Conservation (phyloP, 805 yeast species). For the Metschnikowia hibisci region DNA sequence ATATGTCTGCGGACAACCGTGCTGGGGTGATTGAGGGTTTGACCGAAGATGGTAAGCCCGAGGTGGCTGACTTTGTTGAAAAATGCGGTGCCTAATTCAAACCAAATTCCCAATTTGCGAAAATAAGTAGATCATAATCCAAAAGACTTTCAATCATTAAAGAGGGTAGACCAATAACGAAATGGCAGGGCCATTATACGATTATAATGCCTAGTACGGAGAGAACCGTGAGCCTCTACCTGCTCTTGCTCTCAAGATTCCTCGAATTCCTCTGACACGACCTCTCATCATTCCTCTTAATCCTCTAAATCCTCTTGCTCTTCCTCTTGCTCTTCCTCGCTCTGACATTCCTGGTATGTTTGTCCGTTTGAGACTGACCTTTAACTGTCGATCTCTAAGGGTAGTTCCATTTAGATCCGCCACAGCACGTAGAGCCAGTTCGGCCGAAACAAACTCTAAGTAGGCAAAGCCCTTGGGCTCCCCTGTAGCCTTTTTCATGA, state of each 20-base stretch:
- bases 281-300: conserved; percentile 7
- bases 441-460: conserved; percentile 71
- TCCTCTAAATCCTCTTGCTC: conserved; percentile 15
- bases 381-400: conserved; percentile 67
- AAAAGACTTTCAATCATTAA: no score
- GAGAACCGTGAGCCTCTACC: conserved; percentile 9
- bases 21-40: conserved; percentile 52
- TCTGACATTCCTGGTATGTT: conserved; percentile 66
- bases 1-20: conserved; percentile 39
- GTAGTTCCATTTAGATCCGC: conserved; percentile 55
- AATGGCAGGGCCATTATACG: background rate
- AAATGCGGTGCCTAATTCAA: conserved; percentile 12
- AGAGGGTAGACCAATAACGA: no score
- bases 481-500: conserved; percentile 66
- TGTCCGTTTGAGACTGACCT: conserved; percentile 75
- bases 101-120: no score
- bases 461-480: conserved; percentile 87
- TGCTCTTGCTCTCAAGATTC: conserved; percentile 14
- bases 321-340: conserved; percentile 33
- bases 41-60: conserved; percentile 31
- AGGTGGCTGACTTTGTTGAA: conserved; percentile 25
- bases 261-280: conserved; percentile 7
- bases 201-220: conserved; percentile 9
- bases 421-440: conserved; percentile 63
- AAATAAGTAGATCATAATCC: no score